These are phyloP conservation scores for Hypoxylon sp. DNA, from an alignment of 2,329 filamentous ascomycete genomes.

Conservation along the genomic window DNA sequence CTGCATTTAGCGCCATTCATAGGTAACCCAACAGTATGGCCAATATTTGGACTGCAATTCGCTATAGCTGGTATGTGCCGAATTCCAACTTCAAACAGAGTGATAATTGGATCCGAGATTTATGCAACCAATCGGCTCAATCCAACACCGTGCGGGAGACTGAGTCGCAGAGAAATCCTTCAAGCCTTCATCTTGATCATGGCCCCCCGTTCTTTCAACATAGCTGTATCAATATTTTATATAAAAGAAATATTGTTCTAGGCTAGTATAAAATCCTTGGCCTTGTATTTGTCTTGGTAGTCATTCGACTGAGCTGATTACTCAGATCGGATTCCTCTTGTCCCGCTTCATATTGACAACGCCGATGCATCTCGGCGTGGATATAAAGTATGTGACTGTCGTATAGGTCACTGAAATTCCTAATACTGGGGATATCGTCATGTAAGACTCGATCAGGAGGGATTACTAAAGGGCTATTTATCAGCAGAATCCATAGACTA, in stretches of 20 bases:
- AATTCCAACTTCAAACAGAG: neutral
- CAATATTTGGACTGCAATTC: neutral
- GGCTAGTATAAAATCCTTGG: neutral
- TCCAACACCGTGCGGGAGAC: slow-evolving; percentile 3
- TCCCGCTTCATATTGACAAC: neutral
- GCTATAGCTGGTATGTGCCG: neutral
- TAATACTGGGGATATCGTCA: too few species aligned
- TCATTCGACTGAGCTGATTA: slow-evolving; percentile 13
- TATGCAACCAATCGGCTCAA: neutral
- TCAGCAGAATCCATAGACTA: slow-evolving; percentile 1
- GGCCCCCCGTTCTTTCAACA: neutral
- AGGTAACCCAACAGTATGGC: neutral
- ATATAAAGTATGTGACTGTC: too few species aligned
- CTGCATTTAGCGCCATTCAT: neutral
- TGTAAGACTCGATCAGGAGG: neutral
- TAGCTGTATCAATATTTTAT: neutral
- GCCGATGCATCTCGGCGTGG: neutral
- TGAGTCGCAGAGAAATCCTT: slow-evolving; percentile 2
- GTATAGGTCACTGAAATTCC: too few species aligned
- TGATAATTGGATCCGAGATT: neutral
- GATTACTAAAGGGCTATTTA: slow-evolving; percentile 2
- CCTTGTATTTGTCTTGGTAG: neutral
- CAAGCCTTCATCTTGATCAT: neutral
- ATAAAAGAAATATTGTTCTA: neutral
- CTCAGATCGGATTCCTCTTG: neutral